phyloP scores from a whole-genome alignment of 139 green algal species.

The Gonium pectorale region DNA sequence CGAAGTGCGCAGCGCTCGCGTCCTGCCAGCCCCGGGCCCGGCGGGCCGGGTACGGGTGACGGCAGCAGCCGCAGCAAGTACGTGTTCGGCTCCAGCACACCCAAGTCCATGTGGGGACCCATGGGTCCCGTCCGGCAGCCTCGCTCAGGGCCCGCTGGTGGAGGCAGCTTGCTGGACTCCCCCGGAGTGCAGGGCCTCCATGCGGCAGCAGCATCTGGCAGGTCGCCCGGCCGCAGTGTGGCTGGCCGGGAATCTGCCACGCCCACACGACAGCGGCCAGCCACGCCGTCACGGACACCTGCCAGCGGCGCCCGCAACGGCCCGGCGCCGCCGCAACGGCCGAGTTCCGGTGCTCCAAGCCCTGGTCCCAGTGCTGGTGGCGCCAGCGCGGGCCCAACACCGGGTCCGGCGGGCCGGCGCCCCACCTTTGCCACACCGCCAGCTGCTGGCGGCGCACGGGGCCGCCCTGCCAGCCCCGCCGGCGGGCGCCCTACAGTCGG shows the following conservation, averaged over 20 bases:
- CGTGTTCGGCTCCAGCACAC: conserved; percentile 26
- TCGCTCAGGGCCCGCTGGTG: not conserved
- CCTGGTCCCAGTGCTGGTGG: not conserved
- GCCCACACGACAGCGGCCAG: conserved; percentile 8
- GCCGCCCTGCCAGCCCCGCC: not conserved
- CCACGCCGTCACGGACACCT: not conserved
- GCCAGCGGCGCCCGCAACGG: not conserved
- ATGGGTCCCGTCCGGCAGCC: not conserved
- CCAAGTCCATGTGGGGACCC: conserved; percentile 40
- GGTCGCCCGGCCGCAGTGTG: not conserved
- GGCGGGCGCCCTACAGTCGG: not conserved
- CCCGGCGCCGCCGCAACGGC: conserved; percentile 5
- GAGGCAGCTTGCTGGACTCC: conserved; percentile 27
- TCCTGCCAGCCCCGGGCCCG: too few relatives aligned
- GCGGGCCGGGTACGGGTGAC: too few relatives aligned
- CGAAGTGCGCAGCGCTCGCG: too few relatives aligned
- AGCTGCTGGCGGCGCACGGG: not conserved
- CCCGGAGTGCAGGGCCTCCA: not conserved
- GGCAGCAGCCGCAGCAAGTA: conserved; percentile 21
- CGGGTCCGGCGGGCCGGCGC: not conserved
- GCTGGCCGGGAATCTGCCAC: not conserved
- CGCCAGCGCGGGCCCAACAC: not conserved
- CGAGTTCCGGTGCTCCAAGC: not conserved
- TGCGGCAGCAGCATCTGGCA: not conserved
- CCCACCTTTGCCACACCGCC: not conserved